phyloP scores from a whole-genome alignment of 331 rosid genomes.

The Dryas integrifolia region DNA sequence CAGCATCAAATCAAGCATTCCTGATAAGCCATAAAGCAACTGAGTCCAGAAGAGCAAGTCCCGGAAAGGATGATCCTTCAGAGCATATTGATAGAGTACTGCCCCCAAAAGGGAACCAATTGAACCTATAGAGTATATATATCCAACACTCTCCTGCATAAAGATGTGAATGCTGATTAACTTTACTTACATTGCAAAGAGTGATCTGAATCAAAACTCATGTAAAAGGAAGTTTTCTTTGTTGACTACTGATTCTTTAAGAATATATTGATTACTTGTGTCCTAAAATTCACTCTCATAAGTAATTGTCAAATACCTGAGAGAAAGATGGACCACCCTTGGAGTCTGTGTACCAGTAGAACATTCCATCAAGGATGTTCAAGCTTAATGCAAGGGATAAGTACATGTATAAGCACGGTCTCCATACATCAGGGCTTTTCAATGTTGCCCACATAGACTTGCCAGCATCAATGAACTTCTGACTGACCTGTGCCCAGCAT shows the following conservation, averaged over 20 bases:
- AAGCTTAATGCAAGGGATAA: slow-evolving; percentile 75
- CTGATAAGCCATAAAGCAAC: slow-evolving; percentile 64
- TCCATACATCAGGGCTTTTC: slow-evolving; percentile 72
- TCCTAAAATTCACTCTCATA: not conserved
- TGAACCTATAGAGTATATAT: slow-evolving; percentile 80
- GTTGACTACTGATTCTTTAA: not conserved
- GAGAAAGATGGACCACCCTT: slow-evolving; percentile 80
- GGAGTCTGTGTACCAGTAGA: slow-evolving; percentile 92
- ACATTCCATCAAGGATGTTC: slow-evolving; percentile 80
- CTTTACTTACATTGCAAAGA: slow-evolving; percentile 12
- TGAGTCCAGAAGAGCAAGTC: slow-evolving; percentile 95
- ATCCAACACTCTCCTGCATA: slow-evolving; percentile 80
- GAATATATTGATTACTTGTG: not conserved
- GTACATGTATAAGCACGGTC: slow-evolving; percentile 88
- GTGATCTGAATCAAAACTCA: not conserved
- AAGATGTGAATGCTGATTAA: slow-evolving; percentile 23
- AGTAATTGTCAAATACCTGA: slow-evolving; percentile 48
- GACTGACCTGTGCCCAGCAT: slow-evolving; percentile 55
- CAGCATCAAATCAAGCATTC: slow-evolving; percentile 75
- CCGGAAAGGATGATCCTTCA: slow-evolving; percentile 82
- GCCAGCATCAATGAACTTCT: slow-evolving; percentile 63
- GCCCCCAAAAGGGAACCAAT: slow-evolving; percentile 89
- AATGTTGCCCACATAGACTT: slow-evolving; percentile 82
- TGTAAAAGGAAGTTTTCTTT: not conserved
- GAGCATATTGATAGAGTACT: slow-evolving; percentile 70